Conservation (phyloP, 208 protist species). For the Novymonas esmeraldas region DNA sequence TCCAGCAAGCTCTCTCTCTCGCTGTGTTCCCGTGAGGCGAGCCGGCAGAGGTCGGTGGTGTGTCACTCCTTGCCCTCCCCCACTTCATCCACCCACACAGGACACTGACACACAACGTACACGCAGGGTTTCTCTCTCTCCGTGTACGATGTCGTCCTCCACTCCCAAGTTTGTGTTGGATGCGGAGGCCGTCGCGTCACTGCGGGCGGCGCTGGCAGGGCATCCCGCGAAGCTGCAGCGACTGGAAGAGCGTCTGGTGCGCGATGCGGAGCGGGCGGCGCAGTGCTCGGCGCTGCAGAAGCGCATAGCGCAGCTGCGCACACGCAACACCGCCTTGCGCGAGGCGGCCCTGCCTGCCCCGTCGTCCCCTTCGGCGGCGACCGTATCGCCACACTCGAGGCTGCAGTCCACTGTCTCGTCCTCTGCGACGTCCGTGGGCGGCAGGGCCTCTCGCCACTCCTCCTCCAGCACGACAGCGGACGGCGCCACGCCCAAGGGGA, state of each 20-base stretch:
- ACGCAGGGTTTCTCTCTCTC: neutral
- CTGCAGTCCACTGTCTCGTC: neutral
- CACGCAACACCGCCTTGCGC: neutral
- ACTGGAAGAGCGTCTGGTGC: constrained; percentile 16
- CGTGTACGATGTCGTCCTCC: neutral
- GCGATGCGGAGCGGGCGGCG: constrained; percentile 6
- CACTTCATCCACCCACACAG: no score
- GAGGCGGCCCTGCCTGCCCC: neutral
- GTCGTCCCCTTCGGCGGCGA: neutral
- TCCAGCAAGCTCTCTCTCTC: neutral
- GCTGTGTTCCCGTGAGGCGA: no score
- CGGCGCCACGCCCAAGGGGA: no score
- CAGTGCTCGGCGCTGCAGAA: constrained; percentile 13
- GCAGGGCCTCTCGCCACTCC: neutral
- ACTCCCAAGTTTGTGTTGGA: constrained; percentile 12
- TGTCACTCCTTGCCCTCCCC: no score
- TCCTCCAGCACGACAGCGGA: neutral
- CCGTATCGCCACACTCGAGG: neutral
- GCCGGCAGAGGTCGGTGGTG: no score
- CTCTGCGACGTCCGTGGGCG: neutral
- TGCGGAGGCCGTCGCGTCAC: constrained; percentile 17
- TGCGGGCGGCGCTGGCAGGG: constrained; percentile 14
- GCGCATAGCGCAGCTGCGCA: neutral
- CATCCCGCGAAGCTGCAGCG: constrained; percentile 13
- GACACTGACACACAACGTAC: no score